phyloP scores from a whole-genome alignment of 345 rosid species.

The Excoecaria cochinchinensis region DNA sequence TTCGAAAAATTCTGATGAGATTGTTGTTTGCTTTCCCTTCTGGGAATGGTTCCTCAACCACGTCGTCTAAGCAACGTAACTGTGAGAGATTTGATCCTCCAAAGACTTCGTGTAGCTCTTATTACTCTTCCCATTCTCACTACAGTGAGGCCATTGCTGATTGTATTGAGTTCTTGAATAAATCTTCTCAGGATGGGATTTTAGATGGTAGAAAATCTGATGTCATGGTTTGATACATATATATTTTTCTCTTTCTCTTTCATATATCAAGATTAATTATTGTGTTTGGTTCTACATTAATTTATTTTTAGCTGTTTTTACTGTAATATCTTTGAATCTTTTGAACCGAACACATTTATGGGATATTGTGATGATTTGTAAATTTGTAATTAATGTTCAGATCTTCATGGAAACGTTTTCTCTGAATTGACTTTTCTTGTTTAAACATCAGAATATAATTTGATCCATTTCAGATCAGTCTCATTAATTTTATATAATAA shows the following conservation, averaged over 20 bases:
- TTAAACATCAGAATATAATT: too few relatives aligned
- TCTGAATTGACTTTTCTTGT: too few relatives aligned
- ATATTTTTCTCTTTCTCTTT: neutral
- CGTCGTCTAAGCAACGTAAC: conserved; percentile 20
- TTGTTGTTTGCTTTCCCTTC: conserved; percentile 56
- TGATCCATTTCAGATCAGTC: too few relatives aligned
- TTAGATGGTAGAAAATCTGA: conserved; percentile 44
- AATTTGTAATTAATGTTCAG: neutral
- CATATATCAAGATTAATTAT: neutral
- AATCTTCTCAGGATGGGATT: conserved; percentile 60
- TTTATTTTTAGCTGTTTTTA: neutral
- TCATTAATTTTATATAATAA: too few relatives aligned
- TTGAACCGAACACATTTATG: neutral
- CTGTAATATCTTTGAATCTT: neutral
- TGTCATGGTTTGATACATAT: conserved; percentile 43
- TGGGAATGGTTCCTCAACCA: neutral
- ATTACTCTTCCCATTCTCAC: conserved; percentile 80
- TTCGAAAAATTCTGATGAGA: conserved; percentile 65
- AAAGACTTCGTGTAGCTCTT: conserved; percentile 79
- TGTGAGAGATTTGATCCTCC: conserved; percentile 69
- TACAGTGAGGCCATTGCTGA: conserved; percentile 86
- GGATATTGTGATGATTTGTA: neutral
- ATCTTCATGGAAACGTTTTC: too few relatives aligned
- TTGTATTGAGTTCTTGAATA: conserved; percentile 93
- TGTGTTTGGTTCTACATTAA: neutral